Conservation (phyloP, 179 eudicot species). For the Corrigiola litoralis region DNA sequence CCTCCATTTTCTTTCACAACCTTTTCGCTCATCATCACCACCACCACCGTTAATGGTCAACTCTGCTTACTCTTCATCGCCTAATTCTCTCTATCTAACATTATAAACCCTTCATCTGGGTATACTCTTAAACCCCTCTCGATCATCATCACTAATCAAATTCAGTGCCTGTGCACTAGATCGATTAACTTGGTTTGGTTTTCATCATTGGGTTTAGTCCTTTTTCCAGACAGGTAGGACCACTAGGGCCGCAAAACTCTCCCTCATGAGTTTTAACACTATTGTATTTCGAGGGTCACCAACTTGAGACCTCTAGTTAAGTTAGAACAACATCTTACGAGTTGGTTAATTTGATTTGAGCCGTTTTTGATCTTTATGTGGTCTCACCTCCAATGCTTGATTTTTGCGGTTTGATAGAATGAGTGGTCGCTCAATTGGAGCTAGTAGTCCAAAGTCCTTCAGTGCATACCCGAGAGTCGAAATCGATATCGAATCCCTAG, state of each 20-base stretch:
- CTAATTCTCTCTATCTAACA: no score
- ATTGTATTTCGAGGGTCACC: no score
- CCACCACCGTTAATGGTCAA: no score
- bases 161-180: not conserved
- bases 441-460: constrained; percentile 66
- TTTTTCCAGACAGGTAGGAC: no score
- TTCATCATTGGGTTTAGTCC: not conserved
- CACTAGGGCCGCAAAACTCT: no score
- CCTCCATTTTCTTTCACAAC: no score
- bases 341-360: not conserved
- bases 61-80: no score
- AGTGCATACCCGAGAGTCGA: constrained; percentile 71
- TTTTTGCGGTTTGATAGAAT: constrained; percentile 19
- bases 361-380: not conserved
- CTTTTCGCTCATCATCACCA: no score
- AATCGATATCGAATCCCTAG: constrained; percentile 77
- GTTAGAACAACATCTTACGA: no score
- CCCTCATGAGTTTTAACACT: no score
- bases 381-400: constrained; percentile 16
- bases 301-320: no score
- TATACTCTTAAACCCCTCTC: not conserved
- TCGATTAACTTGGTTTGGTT: not conserved
- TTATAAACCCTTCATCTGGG: not conserved
- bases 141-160: not conserved
- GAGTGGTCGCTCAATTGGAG: constrained; percentile 51